Evolutionary conservation across 768 basidiomycete genomes (phyloP).

Genomic region (Lactifluus volemus): DNA sequence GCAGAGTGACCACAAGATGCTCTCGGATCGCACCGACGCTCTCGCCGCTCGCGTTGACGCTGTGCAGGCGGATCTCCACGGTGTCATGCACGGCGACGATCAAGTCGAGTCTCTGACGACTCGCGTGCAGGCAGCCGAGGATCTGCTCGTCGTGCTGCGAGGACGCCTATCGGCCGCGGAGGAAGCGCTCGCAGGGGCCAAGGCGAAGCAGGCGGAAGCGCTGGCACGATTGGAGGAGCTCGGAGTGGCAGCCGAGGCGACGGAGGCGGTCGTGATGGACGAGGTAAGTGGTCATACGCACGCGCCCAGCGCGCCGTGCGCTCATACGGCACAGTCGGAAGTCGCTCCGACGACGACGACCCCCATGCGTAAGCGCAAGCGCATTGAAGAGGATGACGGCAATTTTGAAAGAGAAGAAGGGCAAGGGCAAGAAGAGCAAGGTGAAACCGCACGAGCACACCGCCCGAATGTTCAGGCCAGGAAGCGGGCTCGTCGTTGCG

Average conservation of each 20-base stretch:
- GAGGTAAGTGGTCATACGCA: conserved; percentile 13
- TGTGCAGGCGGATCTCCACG: conserved; percentile 9
- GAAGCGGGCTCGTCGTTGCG: conserved; percentile 35
- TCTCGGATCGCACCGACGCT: conserved; percentile 17
- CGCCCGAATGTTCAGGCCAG: conserved; percentile 7
- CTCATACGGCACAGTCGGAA: conserved; percentile 25
- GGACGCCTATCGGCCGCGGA: conserved; percentile 1
- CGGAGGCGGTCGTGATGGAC: background rate
- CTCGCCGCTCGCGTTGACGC: conserved; percentile 16
- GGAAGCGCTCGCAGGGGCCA: background rate
- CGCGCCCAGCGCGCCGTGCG: conserved; percentile 13
- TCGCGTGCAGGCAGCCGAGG: conserved; percentile 6
- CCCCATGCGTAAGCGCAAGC: conserved; percentile 23
- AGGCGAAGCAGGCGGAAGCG: conserved; percentile 25
- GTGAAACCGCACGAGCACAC: conserved; percentile 3
- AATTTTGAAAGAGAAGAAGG: background rate
- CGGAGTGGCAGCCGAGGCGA: background rate
- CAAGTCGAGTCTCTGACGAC: background rate
- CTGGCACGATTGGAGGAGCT: conserved; percentile 26
- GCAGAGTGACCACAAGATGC: conserved; percentile 18
- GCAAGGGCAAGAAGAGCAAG: background rate
- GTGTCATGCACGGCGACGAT: background rate
- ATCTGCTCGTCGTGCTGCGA: background rate
- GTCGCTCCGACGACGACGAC: conserved; percentile 9
- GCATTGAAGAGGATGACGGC: conserved; percentile 21